Conservation (phyloP, 257 asterid genomes). For the Lycium ferocissimum region DNA sequence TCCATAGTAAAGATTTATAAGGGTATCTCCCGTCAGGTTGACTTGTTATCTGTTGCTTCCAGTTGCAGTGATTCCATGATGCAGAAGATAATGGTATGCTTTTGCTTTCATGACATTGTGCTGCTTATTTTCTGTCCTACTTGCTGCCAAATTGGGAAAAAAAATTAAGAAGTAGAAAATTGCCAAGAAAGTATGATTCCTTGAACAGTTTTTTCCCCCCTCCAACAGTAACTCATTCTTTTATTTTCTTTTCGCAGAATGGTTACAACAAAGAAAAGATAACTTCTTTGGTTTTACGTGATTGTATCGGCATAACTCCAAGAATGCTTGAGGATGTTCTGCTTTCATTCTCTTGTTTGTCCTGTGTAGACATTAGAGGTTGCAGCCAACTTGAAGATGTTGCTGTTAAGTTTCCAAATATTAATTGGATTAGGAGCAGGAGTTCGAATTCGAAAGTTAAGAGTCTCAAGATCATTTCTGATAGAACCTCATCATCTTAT, state of each 20-base stretch:
- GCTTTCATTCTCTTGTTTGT: conserved; percentile 62
- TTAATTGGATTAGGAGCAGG: conserved; percentile 75
- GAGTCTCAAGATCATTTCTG: conserved; percentile 64
- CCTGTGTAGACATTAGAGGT: conserved; percentile 86
- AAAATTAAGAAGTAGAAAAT: not conserved
- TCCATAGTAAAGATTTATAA: conserved; percentile 68
- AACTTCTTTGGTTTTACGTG: conserved; percentile 74
- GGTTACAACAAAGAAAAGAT: conserved; percentile 76
- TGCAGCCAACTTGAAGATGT: conserved; percentile 88
- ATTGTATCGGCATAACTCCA: conserved; percentile 76
- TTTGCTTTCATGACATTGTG: not conserved
- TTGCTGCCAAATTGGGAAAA: not conserved
- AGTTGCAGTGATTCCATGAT: conserved; percentile 65
- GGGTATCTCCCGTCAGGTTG: conserved; percentile 70
- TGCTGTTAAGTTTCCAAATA: conserved; percentile 74
- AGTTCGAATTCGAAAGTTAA: conserved; percentile 55
- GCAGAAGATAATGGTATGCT: conserved; percentile 72
- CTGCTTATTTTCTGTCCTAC: not conserved
- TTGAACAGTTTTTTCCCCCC: not conserved
- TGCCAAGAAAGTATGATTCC: not conserved
- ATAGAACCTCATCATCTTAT: conserved; percentile 52
- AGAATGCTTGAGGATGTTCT: conserved; percentile 81
- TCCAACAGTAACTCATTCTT: conserved; percentile 13
- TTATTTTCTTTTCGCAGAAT: conserved; percentile 59
- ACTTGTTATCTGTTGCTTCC: conserved; percentile 66